Conservation (phyloP, 164 flowering plant species). For the grape (Vitis vinifera) region ASM3070453v1 NC_081814.1:1141001-1141500, state of each 20-base stretch:
- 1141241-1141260: constrained; percentile 59
- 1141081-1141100: constrained; percentile 65
- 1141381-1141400: neutral
- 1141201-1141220: constrained; percentile 91
- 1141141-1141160: constrained; percentile 75
- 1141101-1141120: constrained; percentile 44
- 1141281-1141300: constrained; percentile 56
- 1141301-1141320: constrained; percentile 59
- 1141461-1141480: neutral
- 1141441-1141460: neutral
- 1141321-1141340: neutral
- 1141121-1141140: constrained; percentile 30
- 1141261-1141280: constrained; percentile 50
- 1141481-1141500: constrained; percentile 1
- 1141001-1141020: constrained; percentile 40
- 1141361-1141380: neutral
- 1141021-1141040: constrained; percentile 33
- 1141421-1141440: neutral
- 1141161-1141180: constrained; percentile 71
- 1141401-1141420: neutral
- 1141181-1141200: constrained; percentile 68
- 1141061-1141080: constrained; percentile 85
- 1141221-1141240: constrained; percentile 68
- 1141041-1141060: constrained; percentile 98
- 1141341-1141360: constrained; percentile 1